Percentiles rank a stretch among this genome's conserved stretches.
Conservation (phyloP, 345 rosid species). For the Gossypium stocksii region DNA sequence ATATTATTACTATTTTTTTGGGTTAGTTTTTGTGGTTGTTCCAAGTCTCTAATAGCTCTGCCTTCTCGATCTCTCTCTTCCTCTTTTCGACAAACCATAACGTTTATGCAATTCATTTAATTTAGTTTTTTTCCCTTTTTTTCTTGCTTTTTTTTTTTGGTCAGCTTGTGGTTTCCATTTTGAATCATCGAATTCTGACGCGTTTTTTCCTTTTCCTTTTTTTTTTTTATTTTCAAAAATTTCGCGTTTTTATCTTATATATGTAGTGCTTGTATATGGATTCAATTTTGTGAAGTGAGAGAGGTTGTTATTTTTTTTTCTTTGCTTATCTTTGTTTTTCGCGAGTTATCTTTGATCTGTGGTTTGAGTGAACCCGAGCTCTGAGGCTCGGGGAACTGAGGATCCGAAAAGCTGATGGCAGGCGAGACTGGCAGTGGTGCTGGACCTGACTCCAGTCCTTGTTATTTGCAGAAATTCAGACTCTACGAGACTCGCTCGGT, state of each 20-base stretch:
- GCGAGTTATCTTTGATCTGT: conserved; percentile 25
- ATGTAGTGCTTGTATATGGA: neutral
- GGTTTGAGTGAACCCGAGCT: conserved; percentile 27
- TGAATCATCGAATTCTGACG: neutral
- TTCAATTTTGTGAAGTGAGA: conserved; percentile 6
- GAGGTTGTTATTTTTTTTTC: neutral
- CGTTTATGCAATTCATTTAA: neutral
- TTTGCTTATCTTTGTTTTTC: neutral
- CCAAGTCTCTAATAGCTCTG: conserved; percentile 32
- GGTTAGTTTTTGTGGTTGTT: conserved; percentile 34
- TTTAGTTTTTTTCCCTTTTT: neutral
- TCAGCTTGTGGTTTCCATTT: neutral
- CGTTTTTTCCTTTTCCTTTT: neutral
- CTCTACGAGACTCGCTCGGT: conserved; percentile 93
- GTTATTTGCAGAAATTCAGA: conserved; percentile 69
- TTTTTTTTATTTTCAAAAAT: neutral
- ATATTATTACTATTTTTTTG: neutral
- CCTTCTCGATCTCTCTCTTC: conserved; percentile 8
- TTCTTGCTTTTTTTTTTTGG: neutral
- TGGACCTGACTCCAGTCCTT: conserved; percentile 25
- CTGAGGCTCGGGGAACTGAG: conserved; percentile 33
- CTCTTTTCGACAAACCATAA: neutral
- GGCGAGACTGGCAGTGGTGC: conserved; percentile 28
- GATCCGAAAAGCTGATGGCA: conserved; percentile 39
- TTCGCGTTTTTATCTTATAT: neutral